Evolutionary conservation across 768 basidiomycete genomes (phyloP).

Genomic region (Xanthoconium purpureum): DNA sequence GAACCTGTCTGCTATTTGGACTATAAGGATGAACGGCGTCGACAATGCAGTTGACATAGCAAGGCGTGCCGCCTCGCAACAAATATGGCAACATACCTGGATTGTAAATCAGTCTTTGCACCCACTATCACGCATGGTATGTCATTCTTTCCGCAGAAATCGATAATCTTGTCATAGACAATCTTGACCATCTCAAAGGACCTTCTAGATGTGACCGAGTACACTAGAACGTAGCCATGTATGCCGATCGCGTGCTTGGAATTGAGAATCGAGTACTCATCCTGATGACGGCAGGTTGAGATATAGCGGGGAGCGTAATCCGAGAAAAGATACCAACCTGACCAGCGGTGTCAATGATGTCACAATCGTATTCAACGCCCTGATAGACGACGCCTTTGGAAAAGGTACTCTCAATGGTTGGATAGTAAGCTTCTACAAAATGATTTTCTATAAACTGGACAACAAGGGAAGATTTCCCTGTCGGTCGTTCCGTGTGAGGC

Average conservation of each 20-base stretch:
- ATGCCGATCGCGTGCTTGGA: constrained; percentile 94
- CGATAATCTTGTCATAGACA: constrained; percentile 89
- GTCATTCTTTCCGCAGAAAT: constrained; percentile 78
- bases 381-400: constrained; percentile 84
- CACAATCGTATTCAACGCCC: constrained; percentile 90
- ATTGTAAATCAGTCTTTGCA: constrained; percentile 81
- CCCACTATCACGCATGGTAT: constrained; percentile 95
- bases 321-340: constrained; percentile 56
- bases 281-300: constrained; percentile 37
- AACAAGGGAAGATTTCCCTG: constrained; percentile 93
- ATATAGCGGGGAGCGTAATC: neutral
- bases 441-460: constrained; percentile 91
- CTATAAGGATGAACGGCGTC: constrained; percentile 30
- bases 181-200: constrained; percentile 95
- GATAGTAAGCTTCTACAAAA: constrained; percentile 92
- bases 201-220: constrained; percentile 83
- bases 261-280: constrained; percentile 93
- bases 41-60: constrained; percentile 11
- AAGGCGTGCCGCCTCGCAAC: constrained; percentile 7
- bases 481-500: constrained; percentile 18
- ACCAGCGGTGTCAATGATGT: constrained; percentile 97
- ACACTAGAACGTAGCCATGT: constrained; percentile 96
- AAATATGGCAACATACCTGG: constrained; percentile 51
- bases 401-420: constrained; percentile 89
- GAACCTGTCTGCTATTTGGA: constrained; percentile 64